Evolutionary conservation across 1,139 yeast genomes (phyloP).

Genomic region (Diutina scorzettiae): DNA sequence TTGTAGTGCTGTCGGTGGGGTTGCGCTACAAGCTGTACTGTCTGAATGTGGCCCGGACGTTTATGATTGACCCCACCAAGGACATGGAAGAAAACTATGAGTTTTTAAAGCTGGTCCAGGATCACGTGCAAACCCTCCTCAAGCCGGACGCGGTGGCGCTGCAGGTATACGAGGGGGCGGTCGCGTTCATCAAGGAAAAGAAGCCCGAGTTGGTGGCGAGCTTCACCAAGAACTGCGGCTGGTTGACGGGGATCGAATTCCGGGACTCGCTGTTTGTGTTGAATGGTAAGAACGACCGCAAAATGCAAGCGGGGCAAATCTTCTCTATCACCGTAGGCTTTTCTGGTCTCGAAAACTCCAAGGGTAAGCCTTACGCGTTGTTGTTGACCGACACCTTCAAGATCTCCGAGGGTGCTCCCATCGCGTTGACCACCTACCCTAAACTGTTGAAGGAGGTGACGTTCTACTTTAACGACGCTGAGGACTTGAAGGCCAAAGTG

Average conservation of each 20-base stretch:
- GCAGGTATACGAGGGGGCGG: slow-evolving; percentile 53
- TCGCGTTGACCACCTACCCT: slow-evolving; percentile 62
- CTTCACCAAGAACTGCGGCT: slow-evolving; percentile 78
- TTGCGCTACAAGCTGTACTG: slow-evolving; percentile 84
- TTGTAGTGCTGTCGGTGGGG: slow-evolving; percentile 76
- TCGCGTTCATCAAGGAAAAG: slow-evolving; percentile 43
- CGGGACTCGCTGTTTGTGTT: slow-evolving; percentile 70
- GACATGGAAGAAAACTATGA: slow-evolving; percentile 74
- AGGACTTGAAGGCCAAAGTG: slow-evolving; percentile 16
- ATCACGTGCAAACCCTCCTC: slow-evolving; percentile 41
- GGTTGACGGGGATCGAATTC: slow-evolving; percentile 84
- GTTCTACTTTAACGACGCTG: slow-evolving; percentile 61
- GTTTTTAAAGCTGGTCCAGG: slow-evolving; percentile 57
- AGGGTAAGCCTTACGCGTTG: slow-evolving; percentile 49
- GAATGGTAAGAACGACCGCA: slow-evolving; percentile 62
- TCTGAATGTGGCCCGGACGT: slow-evolving; percentile 80
- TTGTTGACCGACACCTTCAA: slow-evolving; percentile 76
- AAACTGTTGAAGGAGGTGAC: slow-evolving; percentile 67
- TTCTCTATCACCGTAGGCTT: slow-evolving; percentile 74
- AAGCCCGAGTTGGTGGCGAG: slow-evolving; percentile 52
- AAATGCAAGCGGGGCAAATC: slow-evolving; percentile 60
- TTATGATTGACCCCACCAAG: slow-evolving; percentile 78
- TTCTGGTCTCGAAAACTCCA: slow-evolving; percentile 40
- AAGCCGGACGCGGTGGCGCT: slow-evolving; percentile 59
- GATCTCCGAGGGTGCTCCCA: slow-evolving; percentile 50